phyloP scores from a whole-genome alignment of 306 rosid genomes.

The Castanea mollissima region DNA sequence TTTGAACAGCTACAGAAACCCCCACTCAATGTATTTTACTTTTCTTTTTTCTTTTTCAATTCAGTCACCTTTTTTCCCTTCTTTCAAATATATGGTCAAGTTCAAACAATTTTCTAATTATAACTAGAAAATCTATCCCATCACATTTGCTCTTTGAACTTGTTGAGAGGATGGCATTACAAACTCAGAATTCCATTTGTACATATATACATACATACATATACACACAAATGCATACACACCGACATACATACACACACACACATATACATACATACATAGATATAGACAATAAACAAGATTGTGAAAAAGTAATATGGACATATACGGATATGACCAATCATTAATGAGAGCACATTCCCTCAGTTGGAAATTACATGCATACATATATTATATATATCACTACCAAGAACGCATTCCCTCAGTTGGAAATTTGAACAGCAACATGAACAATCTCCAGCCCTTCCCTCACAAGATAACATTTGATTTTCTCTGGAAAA shows the following conservation, averaged over 20 bases:
- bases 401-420: not conserved
- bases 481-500: no score
- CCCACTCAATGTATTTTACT: not conserved
- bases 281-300: not conserved
- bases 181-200: no score
- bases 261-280: not conserved
- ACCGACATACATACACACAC: not conserved
- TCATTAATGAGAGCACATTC: not conserved
- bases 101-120: not conserved
- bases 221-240: no score
- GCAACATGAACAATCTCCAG: not conserved
- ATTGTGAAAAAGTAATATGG: not conserved
- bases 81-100: not conserved
- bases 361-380: not conserved
- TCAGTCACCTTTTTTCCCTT: not conserved
- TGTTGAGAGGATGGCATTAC: not conserved
- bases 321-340: not conserved
- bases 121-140: not conserved
- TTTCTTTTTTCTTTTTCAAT: not conserved
- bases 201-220: no score
- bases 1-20: not conserved
- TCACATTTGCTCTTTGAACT: not conserved
- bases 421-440: constrained; percentile 8
- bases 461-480: no score
- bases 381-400: no score